Evolutionary conservation across 2,329 filamentous ascomycete species (phyloP), one percentile per base, ranked within the genome.

Genomic region (Aspergillus novoparasiticus): DNA sequence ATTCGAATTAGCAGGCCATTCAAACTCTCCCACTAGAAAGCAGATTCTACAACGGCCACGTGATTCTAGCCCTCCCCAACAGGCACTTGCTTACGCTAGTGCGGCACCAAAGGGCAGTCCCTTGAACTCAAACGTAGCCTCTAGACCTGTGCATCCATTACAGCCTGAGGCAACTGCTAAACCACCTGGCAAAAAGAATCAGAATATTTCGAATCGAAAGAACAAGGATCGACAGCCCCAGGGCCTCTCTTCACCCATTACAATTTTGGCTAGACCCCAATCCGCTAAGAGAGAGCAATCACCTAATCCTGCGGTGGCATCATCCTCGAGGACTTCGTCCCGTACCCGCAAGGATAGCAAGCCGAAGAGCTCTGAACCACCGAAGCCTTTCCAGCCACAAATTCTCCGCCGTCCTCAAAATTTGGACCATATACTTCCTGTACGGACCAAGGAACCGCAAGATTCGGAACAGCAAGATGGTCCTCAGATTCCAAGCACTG

Each of bases 341-440:
- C 62, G 48, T 41, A 43, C 66, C 9, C 62, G 61, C 54, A 60
- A 59, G 16, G 66, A 65, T 34, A 51, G 61, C 55, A 73, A 72
- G 43, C 59, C 63, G 1, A 75, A 73, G 59, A 66, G 74, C n/a
- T 71, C 73, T 14, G 73, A 78, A 55, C 68, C 74, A 12, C 64
- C 75, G 14, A 85, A 82, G 66, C 75, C 79, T 14, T 86, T 85
- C 66, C 83, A 85, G 62, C 84, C 84, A 10, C 82, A 85, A 60
- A 85, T 86, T 30, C 71, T 86, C 21, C 84, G 83, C 64, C 82
- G 84, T 4, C 82, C 83, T 30, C 79, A 82, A 57, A 81, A 75
- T 34, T 66, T 75, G 28, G 73, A 78, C 28, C 68, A 65, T 23
- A 63, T 72, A 62, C 65, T 76, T 58, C 68, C 75, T 34, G 62